These are phyloP conservation scores for Exophiala sp. DNA, from an alignment of 2,329 filamentous ascomycete species.

Conservation along the genomic window DNA sequence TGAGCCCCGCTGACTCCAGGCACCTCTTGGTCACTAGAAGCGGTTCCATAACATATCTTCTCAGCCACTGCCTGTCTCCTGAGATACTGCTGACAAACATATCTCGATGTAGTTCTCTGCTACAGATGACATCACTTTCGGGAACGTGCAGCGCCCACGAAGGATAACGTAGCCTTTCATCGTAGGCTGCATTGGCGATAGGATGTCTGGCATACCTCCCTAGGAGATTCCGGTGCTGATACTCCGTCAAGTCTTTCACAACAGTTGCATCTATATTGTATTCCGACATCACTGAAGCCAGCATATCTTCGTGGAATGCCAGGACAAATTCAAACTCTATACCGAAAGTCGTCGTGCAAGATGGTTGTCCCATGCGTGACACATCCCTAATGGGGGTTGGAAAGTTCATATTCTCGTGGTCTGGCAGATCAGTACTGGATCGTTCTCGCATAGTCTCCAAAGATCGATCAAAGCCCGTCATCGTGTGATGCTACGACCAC, in stretches of 20 bases:
- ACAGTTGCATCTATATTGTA: slow-evolving; percentile 13
- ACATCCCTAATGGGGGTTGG: not conserved
- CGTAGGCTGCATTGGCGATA: slow-evolving; percentile 3
- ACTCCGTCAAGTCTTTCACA: slow-evolving; percentile 3
- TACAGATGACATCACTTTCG: slow-evolving; percentile 5
- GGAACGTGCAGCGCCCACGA: slow-evolving; percentile 22
- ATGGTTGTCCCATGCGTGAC: not conserved
- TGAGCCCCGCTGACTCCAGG: slow-evolving; percentile 4
- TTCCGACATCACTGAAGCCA: slow-evolving; percentile 8
- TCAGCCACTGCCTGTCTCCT: slow-evolving; percentile 6
- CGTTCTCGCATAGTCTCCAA: too few relatives aligned
- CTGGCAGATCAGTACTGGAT: too few relatives aligned
- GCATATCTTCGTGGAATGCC: slow-evolving; percentile 16
- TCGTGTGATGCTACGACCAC: too few relatives aligned
- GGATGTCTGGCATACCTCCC: not conserved
- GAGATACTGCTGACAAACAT: slow-evolving; percentile 2
- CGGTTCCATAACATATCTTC: slow-evolving; percentile 21
- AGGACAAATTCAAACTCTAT: slow-evolving; percentile 23
- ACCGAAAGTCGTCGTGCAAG: slow-evolving; percentile 15
- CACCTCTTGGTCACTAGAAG: slow-evolving; percentile 16
- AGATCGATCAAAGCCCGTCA: too few relatives aligned
- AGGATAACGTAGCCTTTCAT: slow-evolving; percentile 11
- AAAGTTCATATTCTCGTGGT: too few relatives aligned
- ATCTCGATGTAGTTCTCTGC: not conserved
- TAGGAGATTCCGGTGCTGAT: slow-evolving; percentile 12